Percentiles rank a stretch among this genome's conserved stretches.
phyloP scores from a whole-genome alignment of 2,329 filamentous ascomycete species.

The Endothia cerciana region DNA sequence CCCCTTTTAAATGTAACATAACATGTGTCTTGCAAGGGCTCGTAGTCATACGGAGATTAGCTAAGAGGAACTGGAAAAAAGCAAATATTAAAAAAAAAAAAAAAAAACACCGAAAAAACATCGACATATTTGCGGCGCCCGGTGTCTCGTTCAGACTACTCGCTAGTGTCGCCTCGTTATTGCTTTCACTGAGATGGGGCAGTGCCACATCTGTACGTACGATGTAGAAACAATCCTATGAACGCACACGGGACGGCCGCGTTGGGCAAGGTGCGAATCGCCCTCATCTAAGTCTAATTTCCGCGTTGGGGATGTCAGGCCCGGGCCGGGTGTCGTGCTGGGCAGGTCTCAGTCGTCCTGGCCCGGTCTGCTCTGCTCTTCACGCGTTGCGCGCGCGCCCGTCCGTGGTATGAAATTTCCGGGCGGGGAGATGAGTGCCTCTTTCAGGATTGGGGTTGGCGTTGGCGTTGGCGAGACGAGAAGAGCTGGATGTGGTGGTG shows the following conservation, averaged over 20 bases:
- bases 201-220: not conserved
- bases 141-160: not conserved
- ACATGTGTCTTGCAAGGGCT: not conserved
- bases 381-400: not conserved
- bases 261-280: slow-evolving; percentile 12
- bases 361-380: no score
- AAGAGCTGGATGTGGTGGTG: not conserved
- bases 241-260: not conserved
- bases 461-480: not conserved
- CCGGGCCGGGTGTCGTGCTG: slow-evolving; percentile 10
- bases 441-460: slow-evolving; percentile 1
- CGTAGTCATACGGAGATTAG: not conserved
- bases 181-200: not conserved
- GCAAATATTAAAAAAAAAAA: no score
- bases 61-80: not conserved
- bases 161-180: not conserved
- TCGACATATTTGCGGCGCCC: no score
- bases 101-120: not conserved
- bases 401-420: slow-evolving; percentile 12
- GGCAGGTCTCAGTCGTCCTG: not conserved
- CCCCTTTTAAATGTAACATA: not conserved
- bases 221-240: not conserved
- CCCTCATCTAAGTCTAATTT: slow-evolving; percentile 28
- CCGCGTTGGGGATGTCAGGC: slow-evolving; percentile 20
- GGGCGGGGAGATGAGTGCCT: slow-evolving; percentile 15